Conservation (phyloP, 192 early-diverging fungal genomes). For the Entomortierella beljakovae region DNA sequence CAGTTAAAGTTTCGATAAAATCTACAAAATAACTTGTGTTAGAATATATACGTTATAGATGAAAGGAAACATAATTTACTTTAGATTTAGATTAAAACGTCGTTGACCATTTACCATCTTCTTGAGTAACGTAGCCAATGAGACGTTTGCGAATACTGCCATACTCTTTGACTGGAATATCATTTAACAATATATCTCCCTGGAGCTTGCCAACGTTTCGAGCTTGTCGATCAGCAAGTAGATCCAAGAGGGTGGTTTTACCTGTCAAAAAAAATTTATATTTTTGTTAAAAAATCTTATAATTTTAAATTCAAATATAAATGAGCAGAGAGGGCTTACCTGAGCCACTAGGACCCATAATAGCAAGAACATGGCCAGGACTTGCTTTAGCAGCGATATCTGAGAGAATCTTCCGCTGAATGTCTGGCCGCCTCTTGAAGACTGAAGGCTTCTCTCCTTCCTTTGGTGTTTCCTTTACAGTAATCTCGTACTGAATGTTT, state of each 20-base stretch:
- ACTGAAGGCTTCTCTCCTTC: conserved; percentile 31
- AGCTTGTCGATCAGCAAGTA: conserved; percentile 67
- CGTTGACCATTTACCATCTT: too few relatives aligned
- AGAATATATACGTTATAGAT: too few relatives aligned
- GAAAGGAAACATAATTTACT: too few relatives aligned
- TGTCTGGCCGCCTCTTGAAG: conserved; percentile 38
- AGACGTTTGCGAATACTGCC: conserved; percentile 68
- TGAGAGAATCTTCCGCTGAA: conserved; percentile 39
- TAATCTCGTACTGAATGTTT: conserved; percentile 44
- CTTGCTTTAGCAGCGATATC: conserved; percentile 35
- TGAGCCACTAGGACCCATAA: conserved; percentile 71
- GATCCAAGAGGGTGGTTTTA: conserved; percentile 73
- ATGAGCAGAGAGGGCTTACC: too few relatives aligned
- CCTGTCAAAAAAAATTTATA: conserved; percentile 47
- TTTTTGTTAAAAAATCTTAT: too few relatives aligned
- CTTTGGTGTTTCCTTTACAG: conserved; percentile 26
- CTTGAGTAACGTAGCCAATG: conserved; percentile 69
- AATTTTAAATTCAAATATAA: too few relatives aligned
- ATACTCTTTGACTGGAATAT: conserved; percentile 58
- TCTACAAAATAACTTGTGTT: conserved; percentile 7
- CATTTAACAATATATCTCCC: conserved; percentile 72
- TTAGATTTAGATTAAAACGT: too few relatives aligned
- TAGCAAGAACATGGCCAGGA: conserved; percentile 69
- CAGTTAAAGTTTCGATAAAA: conserved; percentile 68
- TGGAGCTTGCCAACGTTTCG: conserved; percentile 53